Evolutionary conservation across 73 alveolate genomes (phyloP).

Genomic region (Uronychia setigera): DNA sequence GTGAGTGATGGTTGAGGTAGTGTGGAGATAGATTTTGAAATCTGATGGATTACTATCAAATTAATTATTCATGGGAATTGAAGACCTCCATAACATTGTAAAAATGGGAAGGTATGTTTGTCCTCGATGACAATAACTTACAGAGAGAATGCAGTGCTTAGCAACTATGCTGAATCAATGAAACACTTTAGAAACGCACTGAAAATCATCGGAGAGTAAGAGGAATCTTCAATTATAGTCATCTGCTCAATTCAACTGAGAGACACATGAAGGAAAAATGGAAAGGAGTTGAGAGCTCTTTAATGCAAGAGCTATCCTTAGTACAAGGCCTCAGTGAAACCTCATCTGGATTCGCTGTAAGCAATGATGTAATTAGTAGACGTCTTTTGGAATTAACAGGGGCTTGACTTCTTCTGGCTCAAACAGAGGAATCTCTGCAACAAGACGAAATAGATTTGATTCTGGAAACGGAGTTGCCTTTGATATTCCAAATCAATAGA

Average conservation of each 20-base stretch:
- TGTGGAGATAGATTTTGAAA: no score
- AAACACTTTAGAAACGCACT: slow-evolving; percentile 61
- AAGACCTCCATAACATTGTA: no score
- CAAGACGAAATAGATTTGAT: neutral
- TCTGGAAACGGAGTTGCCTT: neutral
- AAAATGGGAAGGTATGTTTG: no score
- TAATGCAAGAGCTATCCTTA: neutral
- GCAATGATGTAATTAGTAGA: neutral
- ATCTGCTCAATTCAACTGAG: no score
- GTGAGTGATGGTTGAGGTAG: no score
- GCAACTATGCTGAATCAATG: slow-evolving; percentile 77
- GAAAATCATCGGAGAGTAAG: no score
- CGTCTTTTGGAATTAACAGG: neutral
- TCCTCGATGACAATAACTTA: no score
- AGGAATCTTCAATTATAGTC: no score
- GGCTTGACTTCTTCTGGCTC: neutral
- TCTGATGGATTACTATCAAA: no score
- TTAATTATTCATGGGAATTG: no score
- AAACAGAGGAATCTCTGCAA: neutral
- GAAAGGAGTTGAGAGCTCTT: neutral
- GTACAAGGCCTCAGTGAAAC: neutral
- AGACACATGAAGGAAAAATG: no score
- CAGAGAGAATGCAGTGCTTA: slow-evolving; percentile 83
- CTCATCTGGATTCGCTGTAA: neutral
- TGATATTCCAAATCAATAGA: neutral